Conservation (phyloP, 1,284 basidiomycete species). For the Marasmius tenuissimus region DNA sequence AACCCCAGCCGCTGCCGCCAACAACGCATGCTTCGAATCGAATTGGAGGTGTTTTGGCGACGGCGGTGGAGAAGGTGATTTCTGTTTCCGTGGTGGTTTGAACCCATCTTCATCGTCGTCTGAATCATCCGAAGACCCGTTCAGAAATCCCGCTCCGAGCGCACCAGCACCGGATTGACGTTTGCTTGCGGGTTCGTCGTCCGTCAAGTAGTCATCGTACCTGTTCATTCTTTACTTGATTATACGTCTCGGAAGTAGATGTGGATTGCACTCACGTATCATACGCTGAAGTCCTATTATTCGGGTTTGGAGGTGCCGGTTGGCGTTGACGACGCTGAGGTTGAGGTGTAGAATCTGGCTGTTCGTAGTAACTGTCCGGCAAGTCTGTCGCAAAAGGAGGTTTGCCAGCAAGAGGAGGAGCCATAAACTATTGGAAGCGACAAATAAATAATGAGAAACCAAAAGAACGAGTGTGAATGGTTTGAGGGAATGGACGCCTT, state of each 20-base stretch:
- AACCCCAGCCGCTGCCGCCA: conserved; percentile 32
- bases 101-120: conserved; percentile 42
- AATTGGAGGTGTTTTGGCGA: conserved; percentile 7
- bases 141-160: conserved; percentile 53
- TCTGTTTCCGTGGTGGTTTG: conserved; percentile 16
- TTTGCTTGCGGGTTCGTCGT: conserved; percentile 27
- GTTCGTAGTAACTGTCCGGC: conserved; percentile 58
- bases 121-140: conserved; percentile 46
- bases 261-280: conserved; percentile 9
- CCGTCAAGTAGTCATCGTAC: conserved; percentile 60
- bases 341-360: conserved; percentile 26
- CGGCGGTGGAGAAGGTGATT: conserved; percentile 15
- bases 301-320: conserved; percentile 12
- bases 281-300: conserved; percentile 14
- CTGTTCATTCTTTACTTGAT: conserved; percentile 23
- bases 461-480: conserved; percentile 6
- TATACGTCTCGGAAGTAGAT: neutral
- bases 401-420: conserved; percentile 53
- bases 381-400: conserved; percentile 71
- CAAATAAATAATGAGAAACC: conserved; percentile 3
- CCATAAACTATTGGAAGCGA: conserved; percentile 28
- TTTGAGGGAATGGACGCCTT: conserved; percentile 13
- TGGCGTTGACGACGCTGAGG: conserved; percentile 34
- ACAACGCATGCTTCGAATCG: neutral
- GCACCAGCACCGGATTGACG: conserved; percentile 53